phyloP scores from a whole-genome alignment of 805 yeast genomes.

The Candida parachauliodes region DNA sequence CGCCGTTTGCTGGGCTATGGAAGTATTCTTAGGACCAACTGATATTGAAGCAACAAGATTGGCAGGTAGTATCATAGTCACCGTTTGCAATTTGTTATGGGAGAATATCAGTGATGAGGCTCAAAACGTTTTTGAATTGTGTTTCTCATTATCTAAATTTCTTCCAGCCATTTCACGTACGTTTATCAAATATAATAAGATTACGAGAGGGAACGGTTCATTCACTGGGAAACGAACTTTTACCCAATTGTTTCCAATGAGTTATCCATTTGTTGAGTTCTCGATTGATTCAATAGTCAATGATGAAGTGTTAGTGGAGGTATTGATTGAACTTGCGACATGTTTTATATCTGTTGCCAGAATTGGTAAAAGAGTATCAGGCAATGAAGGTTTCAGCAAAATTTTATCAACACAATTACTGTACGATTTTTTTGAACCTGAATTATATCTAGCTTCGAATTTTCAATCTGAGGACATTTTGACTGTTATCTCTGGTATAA shows the following conservation, averaged over 20 bases:
- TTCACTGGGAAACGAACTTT: slow-evolving; percentile 61
- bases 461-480: slow-evolving; percentile 43
- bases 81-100: slow-evolving; percentile 44
- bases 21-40: slow-evolving; percentile 47
- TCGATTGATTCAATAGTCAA: slow-evolving; percentile 74
- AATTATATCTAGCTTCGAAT: slow-evolving; percentile 25
- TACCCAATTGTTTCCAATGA: slow-evolving; percentile 64
- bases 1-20: slow-evolving; percentile 55
- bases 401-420: slow-evolving; percentile 30
- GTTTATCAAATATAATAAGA: slow-evolving; percentile 51
- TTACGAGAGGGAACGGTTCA: slow-evolving; percentile 42
- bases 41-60: slow-evolving; percentile 62
- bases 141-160: slow-evolving; percentile 48
- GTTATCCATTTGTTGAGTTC: slow-evolving; percentile 58
- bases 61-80: slow-evolving; percentile 55
- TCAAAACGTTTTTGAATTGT: slow-evolving; percentile 33
- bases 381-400: slow-evolving; percentile 39
- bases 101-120: slow-evolving; percentile 19
- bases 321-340: slow-evolving; percentile 64
- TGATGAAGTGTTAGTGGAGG: slow-evolving; percentile 66
- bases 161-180: slow-evolving; percentile 52
- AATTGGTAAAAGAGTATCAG: slow-evolving; percentile 42
- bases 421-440: slow-evolving; percentile 39
- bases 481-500: slow-evolving; percentile 46
- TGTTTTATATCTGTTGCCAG: slow-evolving; percentile 55